Conservation (phyloP, 176 grass and related monocot species). For the Aegilops bicornis region DNA sequence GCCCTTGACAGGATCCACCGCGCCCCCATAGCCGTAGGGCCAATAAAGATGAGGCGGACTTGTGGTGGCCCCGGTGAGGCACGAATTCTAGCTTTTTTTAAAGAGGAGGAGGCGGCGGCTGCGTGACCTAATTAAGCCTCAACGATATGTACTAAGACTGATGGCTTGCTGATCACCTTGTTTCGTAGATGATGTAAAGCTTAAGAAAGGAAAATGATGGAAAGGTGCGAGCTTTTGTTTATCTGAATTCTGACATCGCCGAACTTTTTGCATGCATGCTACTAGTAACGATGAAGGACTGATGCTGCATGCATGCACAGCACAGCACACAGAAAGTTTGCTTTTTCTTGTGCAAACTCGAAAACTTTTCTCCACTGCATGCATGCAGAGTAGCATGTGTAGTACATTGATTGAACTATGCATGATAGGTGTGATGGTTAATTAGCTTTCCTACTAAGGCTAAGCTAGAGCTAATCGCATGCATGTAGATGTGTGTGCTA, state of each 20-base stretch:
- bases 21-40: too few species aligned
- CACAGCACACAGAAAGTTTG: background rate
- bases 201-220: background rate
- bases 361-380: slow-evolving; percentile 33
- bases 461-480: background rate
- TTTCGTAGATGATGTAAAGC: background rate
- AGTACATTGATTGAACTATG: background rate
- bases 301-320: background rate
- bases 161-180: background rate
- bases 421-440: slow-evolving; percentile 42
- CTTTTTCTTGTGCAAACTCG: slow-evolving; percentile 29
- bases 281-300: background rate
- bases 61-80: too few species aligned
- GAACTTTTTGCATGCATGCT: slow-evolving; percentile 8
- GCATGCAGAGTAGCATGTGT: background rate
- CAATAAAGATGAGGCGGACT: too few species aligned
- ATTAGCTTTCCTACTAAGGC: background rate
- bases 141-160: background rate
- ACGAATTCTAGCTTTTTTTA: too few species aligned
- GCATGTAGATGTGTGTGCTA: background rate
- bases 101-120: too few species aligned
- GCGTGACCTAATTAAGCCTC: too few species aligned
- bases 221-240: background rate
- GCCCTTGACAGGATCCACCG: too few species aligned
- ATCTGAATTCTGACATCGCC: background rate